Base-by-base conservation (phyloP, 75 land plant genomes). In the Pinus tabuliformis region DNA sequence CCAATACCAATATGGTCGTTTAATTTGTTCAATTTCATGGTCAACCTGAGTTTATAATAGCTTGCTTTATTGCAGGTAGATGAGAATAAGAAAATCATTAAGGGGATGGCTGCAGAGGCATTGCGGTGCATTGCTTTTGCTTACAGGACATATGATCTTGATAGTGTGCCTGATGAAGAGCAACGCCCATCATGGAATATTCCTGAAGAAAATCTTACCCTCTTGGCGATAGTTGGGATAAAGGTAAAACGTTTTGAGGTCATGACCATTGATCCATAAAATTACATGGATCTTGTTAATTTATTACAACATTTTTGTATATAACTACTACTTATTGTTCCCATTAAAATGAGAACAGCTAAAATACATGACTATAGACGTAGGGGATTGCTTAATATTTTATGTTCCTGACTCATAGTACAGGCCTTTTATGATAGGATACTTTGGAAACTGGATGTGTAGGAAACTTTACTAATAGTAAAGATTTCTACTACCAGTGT, bases 101-200 rank as follows among this genome's bases (percentile, higher is more conserved):
- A 91, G 63, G 84, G 83, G 2, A 95, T 95, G 98, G 98, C 94
- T 75, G 88, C 87, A 56, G 77, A 59, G n/a, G 83, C 94, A 72
- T 75, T 95, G 81, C 86, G 98, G 0, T 95, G 98, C 78, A 81
- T 95, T 72, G 96, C 94, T 61, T 87, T 95, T 83, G 92, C 92
- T 59, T 93, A 84, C 70, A 81, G 89, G 78, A 33, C 57, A 22
- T 45, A 56, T 78, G 83, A 91, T 66, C 4, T 73, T 16, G 81
- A 84, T 20, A 63, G 66, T 56, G 70, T 89, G 33, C 91, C 93
- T 56, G 86, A 86, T 49, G 88, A 85, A 42, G 89, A 85, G 36
- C 59, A 81, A 22, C 75, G 72, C 11, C 73, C 73, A 17, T 66
- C 72, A 52, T 92, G 98, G 88, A 61, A 22, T 13, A 84, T 94